These are phyloP conservation scores for Tetrahymena thermophila DNA, from an alignment of 73 alveolate genomes.

Conservation along the genomic window DNA sequence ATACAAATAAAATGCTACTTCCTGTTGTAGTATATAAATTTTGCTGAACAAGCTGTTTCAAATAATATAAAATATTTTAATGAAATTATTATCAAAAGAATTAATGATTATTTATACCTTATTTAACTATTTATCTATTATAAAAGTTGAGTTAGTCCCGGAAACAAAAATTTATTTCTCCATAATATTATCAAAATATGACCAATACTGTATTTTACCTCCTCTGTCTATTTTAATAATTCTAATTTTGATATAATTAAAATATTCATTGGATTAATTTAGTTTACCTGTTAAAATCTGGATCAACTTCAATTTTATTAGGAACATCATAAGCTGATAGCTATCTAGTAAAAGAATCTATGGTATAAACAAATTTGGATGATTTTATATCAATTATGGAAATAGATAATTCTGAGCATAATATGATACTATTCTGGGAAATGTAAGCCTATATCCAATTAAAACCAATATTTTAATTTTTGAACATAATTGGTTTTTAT, in stretches of 20 bases:
- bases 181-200: background rate
- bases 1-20: background rate
- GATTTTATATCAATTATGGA: background rate
- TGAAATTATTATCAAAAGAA: background rate
- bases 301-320: background rate
- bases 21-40: background rate
- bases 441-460: background rate
- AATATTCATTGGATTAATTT: background rate
- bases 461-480: background rate
- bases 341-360: background rate
- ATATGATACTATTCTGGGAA: background rate
- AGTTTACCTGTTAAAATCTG: background rate
- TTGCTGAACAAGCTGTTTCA: background rate
- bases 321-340: background rate
- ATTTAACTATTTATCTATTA: background rate
- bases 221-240: background rate
- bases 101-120: background rate
- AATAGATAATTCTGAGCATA: background rate
- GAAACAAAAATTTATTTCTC: background rate
- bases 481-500: background rate
- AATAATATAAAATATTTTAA: background rate
- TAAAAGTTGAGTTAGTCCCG: background rate
- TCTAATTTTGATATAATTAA: background rate
- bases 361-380: background rate
- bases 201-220: background rate